A percentile compares a stretch with the other conserved stretches of the same genome.
These are phyloP conservation scores for Phalaenopsis aphrodite DNA, from an alignment of 106 monocot genomes.

Conservation along the genomic window DNA sequence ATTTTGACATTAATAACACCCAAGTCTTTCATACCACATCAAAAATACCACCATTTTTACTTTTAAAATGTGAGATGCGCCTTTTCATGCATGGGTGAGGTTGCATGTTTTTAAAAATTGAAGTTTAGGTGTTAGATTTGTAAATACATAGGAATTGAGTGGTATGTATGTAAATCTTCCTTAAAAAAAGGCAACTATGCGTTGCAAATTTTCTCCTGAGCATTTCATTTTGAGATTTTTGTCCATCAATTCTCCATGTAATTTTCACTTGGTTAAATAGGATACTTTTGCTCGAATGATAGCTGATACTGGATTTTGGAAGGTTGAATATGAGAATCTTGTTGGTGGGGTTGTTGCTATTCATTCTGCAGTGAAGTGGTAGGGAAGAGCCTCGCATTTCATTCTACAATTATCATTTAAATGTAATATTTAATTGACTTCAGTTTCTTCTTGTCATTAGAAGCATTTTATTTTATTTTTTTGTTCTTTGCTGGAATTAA, in stretches of 20 bases:
- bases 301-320: conserved; percentile 70
- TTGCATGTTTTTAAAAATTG: too few species aligned
- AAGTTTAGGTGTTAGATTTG: too few species aligned
- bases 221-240: not conserved
- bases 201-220: not conserved
- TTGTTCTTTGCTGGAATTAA: not conserved
- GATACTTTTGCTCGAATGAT: conserved; percentile 86
- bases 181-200: not conserved
- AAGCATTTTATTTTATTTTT: not conserved
- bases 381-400: not conserved
- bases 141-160: too few species aligned
- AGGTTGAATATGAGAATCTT: conserved; percentile 91
- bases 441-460: not conserved
- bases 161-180: too few species aligned
- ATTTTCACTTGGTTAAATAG: conserved; percentile 22
- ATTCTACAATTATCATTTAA: not conserved
- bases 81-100: too few species aligned
- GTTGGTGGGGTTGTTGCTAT: conserved; percentile 89
- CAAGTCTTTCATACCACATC: too few species aligned
- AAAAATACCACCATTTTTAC: too few species aligned
- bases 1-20: too few species aligned
- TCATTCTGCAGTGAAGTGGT: conserved; percentile 81
- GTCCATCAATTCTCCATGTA: not conserved
- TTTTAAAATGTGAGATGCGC: too few species aligned
- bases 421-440: not conserved